Evolutionary conservation across 1,284 basidiomycete genomes (phyloP), one percentile per base, ranked within the genome.

Genomic region (Ceraceosorus guamensis): DNA sequence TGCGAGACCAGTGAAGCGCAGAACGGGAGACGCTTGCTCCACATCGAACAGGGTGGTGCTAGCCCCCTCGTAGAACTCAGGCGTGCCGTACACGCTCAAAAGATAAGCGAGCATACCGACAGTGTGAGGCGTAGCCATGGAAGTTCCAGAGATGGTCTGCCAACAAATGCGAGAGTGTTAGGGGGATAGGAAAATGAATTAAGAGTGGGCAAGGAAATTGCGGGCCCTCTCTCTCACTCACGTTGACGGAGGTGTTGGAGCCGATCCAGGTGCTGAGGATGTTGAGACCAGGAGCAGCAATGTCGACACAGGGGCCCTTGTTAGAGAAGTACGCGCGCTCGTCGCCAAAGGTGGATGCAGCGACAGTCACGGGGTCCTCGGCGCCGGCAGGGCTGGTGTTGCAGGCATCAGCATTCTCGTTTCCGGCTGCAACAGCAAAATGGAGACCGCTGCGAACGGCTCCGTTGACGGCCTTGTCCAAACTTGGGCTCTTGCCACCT

Each of bases 401-500:
- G 80, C 88, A 91, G 7, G 87, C 87, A 68, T 88, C 84, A 63
- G 81, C 81, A 78, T 83, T 82, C 78, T 83, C 82, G 76, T 79
- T 82, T 82, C 90, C 91, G 60, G 91, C 92, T 37, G 73, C 73
- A 24, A 76, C 73, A 51, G 61, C 89, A 71, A 97, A 96, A 82
- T 96, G 90, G 56, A 98, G 82, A 53, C 93, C 93, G 48, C 76
- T 68, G 32, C 83, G 82, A 55, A 95, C 89, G 53, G 92, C 91
- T 53, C 80, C 81, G 79, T 97, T 85, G 61, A 98, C 90, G 50
- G 87, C 85, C 41, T 83, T 81, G 71, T 98, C 90, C 56, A 97
- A 83, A 46, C 88, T 83, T 44, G 81, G 82, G n/a, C 89, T 91
- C 81, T 91, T 93, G 68, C 89, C 89, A 73, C 93, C 93, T 65